These are phyloP conservation scores for Podospora appendiculata DNA, from an alignment of 495 filamentous ascomycete species.

Conservation along the genomic window DNA sequence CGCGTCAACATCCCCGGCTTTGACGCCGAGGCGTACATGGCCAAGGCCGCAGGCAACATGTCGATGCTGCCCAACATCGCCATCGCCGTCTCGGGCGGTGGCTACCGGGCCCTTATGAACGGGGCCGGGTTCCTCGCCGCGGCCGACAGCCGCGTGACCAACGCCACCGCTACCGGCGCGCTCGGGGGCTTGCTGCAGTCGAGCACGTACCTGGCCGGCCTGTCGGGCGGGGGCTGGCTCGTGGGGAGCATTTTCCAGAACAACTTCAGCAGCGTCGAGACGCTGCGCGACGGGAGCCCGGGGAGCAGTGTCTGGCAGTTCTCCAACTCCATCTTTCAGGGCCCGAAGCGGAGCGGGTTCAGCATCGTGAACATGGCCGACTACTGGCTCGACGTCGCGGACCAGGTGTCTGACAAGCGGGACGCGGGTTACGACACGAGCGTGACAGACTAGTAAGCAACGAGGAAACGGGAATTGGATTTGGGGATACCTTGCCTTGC, in stretches of 20 bases:
- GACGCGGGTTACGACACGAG: slow-evolving; percentile 67
- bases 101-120: slow-evolving; percentile 81
- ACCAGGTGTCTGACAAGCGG: slow-evolving; percentile 57
- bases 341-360: slow-evolving; percentile 30
- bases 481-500: too few species aligned
- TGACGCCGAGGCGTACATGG: slow-evolving; percentile 65
- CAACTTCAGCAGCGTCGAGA: slow-evolving; percentile 73
- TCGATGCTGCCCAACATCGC: slow-evolving; percentile 57
- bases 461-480: too few species aligned
- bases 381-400: slow-evolving; percentile 61
- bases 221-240: slow-evolving; percentile 86
- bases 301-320: slow-evolving; percentile 66
- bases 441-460: slow-evolving; percentile 66
- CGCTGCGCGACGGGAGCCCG: slow-evolving; percentile 48
- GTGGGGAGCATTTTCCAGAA: slow-evolving; percentile 80
- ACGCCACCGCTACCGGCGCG: slow-evolving; percentile 57
- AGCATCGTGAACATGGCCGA: slow-evolving; percentile 34
- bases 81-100: slow-evolving; percentile 59
- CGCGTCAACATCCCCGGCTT: slow-evolving; percentile 69
- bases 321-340: slow-evolving; percentile 61
- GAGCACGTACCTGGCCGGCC: slow-evolving; percentile 74
- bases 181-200: slow-evolving; percentile 82
- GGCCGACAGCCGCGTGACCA: slow-evolving; percentile 68
- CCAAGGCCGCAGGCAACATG: slow-evolving; percentile 44
- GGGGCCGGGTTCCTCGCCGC: slow-evolving; percentile 84